phyloP scores from a whole-genome alignment of 202 grass and related monocot genomes.

The Saccharum hybrid region DNA sequence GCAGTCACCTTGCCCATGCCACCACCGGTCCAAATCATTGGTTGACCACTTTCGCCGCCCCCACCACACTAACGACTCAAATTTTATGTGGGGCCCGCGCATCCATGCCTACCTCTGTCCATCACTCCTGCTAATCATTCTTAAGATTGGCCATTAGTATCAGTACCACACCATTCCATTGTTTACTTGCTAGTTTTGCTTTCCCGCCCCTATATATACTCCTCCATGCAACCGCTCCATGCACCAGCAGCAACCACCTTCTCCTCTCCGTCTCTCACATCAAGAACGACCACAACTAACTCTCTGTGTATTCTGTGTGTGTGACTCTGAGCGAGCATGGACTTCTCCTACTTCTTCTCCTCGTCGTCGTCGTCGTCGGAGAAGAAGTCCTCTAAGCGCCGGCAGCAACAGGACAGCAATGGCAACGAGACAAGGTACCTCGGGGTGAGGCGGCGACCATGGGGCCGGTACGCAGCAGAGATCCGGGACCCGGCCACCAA shows the following conservation, averaged over 20 bases:
- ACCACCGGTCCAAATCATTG: constrained; percentile 64
- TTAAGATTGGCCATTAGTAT: constrained; percentile 47
- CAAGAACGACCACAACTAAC: constrained; percentile 44
- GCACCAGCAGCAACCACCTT: constrained; percentile 25
- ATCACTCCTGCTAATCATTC: constrained; percentile 42
- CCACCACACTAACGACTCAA: constrained; percentile 38
- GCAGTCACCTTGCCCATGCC: constrained; percentile 44
- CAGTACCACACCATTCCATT: not conserved
- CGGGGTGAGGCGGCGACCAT: constrained; percentile 71
- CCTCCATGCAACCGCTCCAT: constrained; percentile 55
- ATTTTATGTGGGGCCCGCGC: not conserved
- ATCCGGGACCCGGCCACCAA: constrained; percentile 83
- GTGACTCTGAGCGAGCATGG: constrained; percentile 39
- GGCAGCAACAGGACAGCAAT: constrained; percentile 38
- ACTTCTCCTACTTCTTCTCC: constrained; percentile 57
- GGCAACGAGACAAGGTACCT: constrained; percentile 65
- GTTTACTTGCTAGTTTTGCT: not conserved
- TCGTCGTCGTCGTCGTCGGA: constrained; percentile 41
- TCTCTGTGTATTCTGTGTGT: not conserved
- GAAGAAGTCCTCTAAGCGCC: constrained; percentile 60
- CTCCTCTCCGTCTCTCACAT: not conserved
- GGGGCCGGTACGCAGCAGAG: constrained; percentile 89
- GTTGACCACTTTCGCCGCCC: constrained; percentile 59
- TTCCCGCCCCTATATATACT: constrained; percentile 55
- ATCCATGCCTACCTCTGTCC: constrained; percentile 9